These are phyloP conservation scores for Leishmania tropica DNA, from an alignment of 208 protist genomes.

Conservation along the genomic window DNA sequence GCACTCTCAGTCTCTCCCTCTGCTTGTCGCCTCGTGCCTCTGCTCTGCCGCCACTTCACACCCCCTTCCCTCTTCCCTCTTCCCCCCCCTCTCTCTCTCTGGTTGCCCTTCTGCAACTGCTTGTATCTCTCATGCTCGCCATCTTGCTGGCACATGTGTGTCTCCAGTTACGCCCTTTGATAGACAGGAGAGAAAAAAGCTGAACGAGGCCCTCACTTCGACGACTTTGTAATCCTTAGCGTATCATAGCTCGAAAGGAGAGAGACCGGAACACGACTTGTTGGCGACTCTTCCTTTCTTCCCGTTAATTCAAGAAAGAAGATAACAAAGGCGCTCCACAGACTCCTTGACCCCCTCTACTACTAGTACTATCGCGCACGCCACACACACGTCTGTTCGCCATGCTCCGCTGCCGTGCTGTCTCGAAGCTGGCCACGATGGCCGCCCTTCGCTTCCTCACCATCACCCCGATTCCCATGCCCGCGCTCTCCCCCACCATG, in stretches of 20 bases:
- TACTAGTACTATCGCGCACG: neutral
- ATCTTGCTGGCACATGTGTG: neutral
- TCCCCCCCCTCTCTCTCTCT: neutral
- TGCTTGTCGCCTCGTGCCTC: neutral
- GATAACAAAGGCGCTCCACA: neutral
- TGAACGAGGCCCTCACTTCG: neutral
- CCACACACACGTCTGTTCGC: slow-evolving; percentile 8
- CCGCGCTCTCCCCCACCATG: slow-evolving; percentile 97
- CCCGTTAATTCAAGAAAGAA: neutral
- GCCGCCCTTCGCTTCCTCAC: slow-evolving; percentile 66
- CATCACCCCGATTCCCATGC: slow-evolving; percentile 93
- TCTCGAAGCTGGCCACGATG: slow-evolving; percentile 51
- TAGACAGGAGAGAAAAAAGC: neutral
- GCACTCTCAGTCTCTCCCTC: neutral
- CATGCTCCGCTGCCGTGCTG: slow-evolving; percentile 72
- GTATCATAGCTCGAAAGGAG: neutral
- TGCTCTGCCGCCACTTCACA: neutral
- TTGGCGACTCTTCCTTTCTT: slow-evolving; percentile 14
- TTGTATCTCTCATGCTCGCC: neutral
- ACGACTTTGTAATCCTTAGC: slow-evolving; percentile 3
- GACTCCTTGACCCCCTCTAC: neutral
- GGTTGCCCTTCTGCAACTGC: neutral
- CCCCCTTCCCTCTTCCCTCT: neutral
- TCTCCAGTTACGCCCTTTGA: neutral
- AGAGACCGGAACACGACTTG: neutral